A percentile compares a stretch with the other conserved stretches of the same genome.
phyloP scores from a whole-genome alignment of 305 asterid species.

The Nicotiana rustica region DNA sequence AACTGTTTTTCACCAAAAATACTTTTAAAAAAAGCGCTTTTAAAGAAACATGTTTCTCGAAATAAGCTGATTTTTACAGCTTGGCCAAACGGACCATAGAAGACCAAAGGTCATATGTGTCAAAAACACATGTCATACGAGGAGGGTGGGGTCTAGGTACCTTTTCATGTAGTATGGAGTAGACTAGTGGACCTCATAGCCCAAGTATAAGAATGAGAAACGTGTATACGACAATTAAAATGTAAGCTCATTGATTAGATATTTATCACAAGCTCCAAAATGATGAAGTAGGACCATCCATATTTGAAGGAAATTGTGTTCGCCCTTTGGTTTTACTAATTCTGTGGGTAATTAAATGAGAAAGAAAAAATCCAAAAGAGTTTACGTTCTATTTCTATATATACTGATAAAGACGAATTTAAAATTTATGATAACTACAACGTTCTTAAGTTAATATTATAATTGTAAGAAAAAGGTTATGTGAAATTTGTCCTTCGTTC shows the following conservation, averaged over 20 bases:
- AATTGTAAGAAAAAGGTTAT: no score
- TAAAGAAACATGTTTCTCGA: no score
- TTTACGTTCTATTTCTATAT: no score
- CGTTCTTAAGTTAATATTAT: no score
- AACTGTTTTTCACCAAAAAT: no score
- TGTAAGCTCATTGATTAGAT: neutral
- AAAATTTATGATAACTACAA: no score
- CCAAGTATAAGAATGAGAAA: neutral
- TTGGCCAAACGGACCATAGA: no score
- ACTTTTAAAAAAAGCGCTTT: no score
- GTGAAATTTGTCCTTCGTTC: no score
- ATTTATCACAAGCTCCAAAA: neutral
- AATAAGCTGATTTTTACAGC: no score
- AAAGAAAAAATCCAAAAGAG: neutral
- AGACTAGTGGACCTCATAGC: neutral
- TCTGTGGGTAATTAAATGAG: neutral
- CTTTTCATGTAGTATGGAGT: neutral
- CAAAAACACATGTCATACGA: neutral
- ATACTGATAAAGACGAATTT: no score
- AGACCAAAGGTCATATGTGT: no score
- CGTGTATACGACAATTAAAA: neutral
- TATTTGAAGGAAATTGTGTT: neutral
- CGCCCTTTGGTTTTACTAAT: neutral
- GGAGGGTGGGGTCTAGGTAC: neutral
- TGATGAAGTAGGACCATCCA: slow-evolving; percentile 20